Percentiles rank a stretch among this genome's conserved stretches.
phyloP scores from a whole-genome alignment of 2,329 filamentous ascomycete species.

The Aspergillus viridinutans region DNA sequence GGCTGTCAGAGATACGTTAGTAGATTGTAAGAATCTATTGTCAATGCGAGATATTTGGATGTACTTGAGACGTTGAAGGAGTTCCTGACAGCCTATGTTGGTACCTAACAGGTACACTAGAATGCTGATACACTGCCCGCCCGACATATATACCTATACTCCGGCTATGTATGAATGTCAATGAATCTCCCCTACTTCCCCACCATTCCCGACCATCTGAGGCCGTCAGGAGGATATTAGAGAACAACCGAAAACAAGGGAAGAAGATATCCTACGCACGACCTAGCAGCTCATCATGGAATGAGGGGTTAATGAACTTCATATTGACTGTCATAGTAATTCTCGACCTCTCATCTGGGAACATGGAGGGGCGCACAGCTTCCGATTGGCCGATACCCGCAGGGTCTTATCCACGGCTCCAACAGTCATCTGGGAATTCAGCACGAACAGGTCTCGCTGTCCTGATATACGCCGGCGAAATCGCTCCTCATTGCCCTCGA shows the following conservation, averaged over 20 bases:
- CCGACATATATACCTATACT: background rate
- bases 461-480: background rate
- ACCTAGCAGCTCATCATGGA: background rate
- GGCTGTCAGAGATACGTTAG: background rate
- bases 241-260: background rate
- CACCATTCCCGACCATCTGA: background rate
- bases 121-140: too few relatives aligned
- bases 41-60: background rate
- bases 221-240: background rate
- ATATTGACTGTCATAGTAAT: conserved; percentile 12
- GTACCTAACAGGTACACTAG: too few relatives aligned
- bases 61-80: background rate
- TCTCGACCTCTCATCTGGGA: conserved; percentile 27
- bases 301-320: conserved; percentile 3
- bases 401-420: conserved; percentile 17
- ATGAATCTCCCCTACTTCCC: too few relatives aligned
- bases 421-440: conserved; percentile 6
- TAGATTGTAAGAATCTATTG: background rate
- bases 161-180: background rate
- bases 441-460: background rate
- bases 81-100: background rate
- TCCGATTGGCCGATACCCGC: conserved; percentile 30
- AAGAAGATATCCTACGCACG: background rate
- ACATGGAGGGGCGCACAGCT: conserved; percentile 33
- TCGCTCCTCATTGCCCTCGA: conserved; percentile 1